Base-by-base conservation (phyloP, 2,329 filamentous ascomycete genomes). In the Bipolaris bicolor region DNA sequence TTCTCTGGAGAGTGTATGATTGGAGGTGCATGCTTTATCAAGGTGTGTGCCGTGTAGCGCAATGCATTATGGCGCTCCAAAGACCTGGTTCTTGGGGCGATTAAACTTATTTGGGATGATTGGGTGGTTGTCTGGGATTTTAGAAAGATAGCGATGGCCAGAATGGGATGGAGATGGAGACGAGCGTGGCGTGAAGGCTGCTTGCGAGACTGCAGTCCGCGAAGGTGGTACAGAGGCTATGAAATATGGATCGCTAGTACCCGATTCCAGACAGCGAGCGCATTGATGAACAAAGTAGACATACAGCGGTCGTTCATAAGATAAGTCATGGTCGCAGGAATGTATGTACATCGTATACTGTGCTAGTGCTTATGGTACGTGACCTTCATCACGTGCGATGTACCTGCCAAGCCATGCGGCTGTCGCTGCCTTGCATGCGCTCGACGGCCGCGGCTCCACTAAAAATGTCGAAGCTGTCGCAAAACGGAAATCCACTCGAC, bases 391-490 rank as follows among this genome's bases (percentile, higher is more conserved):
- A 1, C 7, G 33, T 10, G 52, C 13, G 18, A 5, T 26, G 47
- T 63, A 49, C 61, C 62, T 65, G 62, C 63, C 52, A 63, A 62
- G 61, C 31, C 39, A n/a, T 16, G 61, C 58, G 63, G 63, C 57
- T 66, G 44, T 22, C 58, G 36, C 53, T 68, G 58, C 61, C 65
- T 7, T 26, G 24, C 26, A 44, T 53, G 41, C 43, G 26, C 22
- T 26, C 26, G 34, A 31, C 44, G 48, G 36, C 31, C 45, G 33
- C 34, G 52, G 60, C 53, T 65, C 65, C 67, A 66, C 65, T 62
- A 63, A 70, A 72, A 70, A 65, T 64, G 50, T 65, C 58, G 55
- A 52, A 64, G 63, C 63, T 61, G 36, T 54, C 37, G 56, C 39
- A 22, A 44, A 31, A 16, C 20, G 36, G 36, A 39, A 26, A 34